Base-by-base conservation (phyloP, 2,329 filamentous ascomycete species). In the Nemania abortiva region DNA sequence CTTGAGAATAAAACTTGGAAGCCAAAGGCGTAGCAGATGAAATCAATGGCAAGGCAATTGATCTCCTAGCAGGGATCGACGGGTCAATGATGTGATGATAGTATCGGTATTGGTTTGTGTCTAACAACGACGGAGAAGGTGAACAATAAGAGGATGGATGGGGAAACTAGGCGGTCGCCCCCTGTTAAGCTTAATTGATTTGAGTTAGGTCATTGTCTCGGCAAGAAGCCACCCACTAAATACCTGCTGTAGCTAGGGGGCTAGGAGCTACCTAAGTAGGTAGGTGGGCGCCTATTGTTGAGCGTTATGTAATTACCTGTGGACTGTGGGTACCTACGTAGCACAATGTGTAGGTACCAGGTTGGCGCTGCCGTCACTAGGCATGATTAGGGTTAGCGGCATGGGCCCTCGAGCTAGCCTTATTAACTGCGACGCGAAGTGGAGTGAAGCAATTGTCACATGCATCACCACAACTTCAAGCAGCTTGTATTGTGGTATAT, bases 401-500 rank as follows among this genome's bases (percentile, higher is more conserved):
- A 45, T 50, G 63, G 62, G 42, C 18, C 42, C 18, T 20, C 9
- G 13, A 24, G 39, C 45, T 37, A 34, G 13, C 22, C 37, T 42
- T 34, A 5, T n/a, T 47, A 47, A 15, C 42, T 47, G n/a, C 20
- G 47, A 34, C 15, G 24, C 31, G 52, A 9, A 34, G 47, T 27
- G 24, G 37, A 42, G 66, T 68, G 68, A 61, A n/a, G 60, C 64
- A 27, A 29, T 37, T 70, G 61, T 70, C 68, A 70, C 68, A 70
- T 70, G 68, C 59, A 58, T 59, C 66, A 58, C 39, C 31, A 42
- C 34, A 6, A 50, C n/a, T 37, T 45, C 29, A 34, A 18, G 29
- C 49, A 55, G 29, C 47, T 11, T 34, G 6, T 29, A 61, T 22
- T 49, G 27, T 20, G 27, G 49, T 52, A 15, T 27, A 22, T 45